phyloP scores from a whole-genome alignment of 2,329 filamentous ascomycete species.

The Aspergillus ibericus region DNA sequence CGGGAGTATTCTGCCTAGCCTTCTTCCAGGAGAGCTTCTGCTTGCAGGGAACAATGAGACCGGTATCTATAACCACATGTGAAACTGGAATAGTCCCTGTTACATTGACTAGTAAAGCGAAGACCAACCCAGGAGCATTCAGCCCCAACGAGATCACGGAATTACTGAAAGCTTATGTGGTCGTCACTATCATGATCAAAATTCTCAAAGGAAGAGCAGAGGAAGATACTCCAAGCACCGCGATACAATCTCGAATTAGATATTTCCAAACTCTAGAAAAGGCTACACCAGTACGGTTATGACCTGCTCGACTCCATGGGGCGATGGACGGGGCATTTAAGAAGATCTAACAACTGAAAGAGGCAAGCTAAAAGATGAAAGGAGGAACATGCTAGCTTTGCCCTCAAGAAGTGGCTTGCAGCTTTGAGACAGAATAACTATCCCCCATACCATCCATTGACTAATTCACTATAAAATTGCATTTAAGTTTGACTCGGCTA shows the following conservation, averaged over 20 bases:
- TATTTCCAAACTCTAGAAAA: neutral
- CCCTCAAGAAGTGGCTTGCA: no score
- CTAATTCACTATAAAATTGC: no score
- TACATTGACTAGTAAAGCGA: neutral
- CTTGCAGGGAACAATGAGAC: neutral
- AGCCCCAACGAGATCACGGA: conserved; percentile 1
- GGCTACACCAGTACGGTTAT: neutral
- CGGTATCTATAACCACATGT: neutral
- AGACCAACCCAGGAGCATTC: neutral
- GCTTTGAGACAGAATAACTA: no score
- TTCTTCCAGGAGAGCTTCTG: neutral
- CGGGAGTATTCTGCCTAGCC: neutral
- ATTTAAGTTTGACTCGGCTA: neutral
- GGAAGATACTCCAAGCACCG: neutral
- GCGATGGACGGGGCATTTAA: no score
- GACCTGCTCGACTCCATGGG: no score
- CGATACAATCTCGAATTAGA: neutral
- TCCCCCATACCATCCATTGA: no score
- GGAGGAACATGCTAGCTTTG: no score
- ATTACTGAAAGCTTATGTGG: neutral
- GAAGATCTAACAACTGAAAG: no score
- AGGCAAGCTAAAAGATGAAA: no score
- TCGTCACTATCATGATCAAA: neutral
- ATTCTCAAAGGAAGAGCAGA: neutral
- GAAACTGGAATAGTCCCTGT: neutral